A percentile compares a stretch with the other conserved stretches of the same genome.
Evolutionary conservation across 768 basidiomycete genomes (phyloP).

Genomic region (Termitomyces sp.): DNA sequence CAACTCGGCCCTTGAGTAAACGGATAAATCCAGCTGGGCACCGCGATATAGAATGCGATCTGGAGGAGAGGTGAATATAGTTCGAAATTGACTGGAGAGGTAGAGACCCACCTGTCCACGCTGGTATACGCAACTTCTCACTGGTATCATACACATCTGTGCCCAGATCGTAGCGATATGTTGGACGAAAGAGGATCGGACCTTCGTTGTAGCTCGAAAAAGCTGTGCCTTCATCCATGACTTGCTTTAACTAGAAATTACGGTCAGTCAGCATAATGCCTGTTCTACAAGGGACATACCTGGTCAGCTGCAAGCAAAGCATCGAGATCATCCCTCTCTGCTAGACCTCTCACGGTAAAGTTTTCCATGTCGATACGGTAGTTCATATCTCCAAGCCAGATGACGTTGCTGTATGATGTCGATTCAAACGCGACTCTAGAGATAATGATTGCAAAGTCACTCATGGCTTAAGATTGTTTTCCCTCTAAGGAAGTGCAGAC

Average conservation of each 20-base stretch:
- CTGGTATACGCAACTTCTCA: conserved; percentile 94
- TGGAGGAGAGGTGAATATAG: conserved; percentile 21
- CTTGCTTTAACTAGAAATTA: conserved; percentile 55
- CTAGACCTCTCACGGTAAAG: conserved; percentile 67
- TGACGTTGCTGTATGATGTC: conserved; percentile 57
- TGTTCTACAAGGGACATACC: conserved; percentile 35
- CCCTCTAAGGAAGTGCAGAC: conserved; percentile 84
- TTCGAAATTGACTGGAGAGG: no score
- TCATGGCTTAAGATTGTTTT: conserved; percentile 88
- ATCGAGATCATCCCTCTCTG: conserved; percentile 61
- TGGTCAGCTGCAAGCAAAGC: conserved; percentile 80
- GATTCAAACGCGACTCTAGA: neutral
- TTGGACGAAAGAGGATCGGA: conserved; percentile 86
- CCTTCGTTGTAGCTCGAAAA: conserved; percentile 88
- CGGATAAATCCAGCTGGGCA: conserved; percentile 57
- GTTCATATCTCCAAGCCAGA: conserved; percentile 95
- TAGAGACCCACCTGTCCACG: conserved; percentile 80
- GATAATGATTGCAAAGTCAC: conserved; percentile 39
- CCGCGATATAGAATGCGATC: conserved; percentile 94
- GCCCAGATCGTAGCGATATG: conserved; percentile 84
- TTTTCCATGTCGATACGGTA: conserved; percentile 91
- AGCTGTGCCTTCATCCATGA: conserved; percentile 65
- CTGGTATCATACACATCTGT: conserved; percentile 90
- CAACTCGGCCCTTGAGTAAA: conserved; percentile 83
- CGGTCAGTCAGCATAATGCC: neutral